Percentiles rank a stretch among this genome's conserved stretches.
Evolutionary conservation across 129 eudicot genomes (phyloP).

Genomic region (Deinandra increscens): DNA sequence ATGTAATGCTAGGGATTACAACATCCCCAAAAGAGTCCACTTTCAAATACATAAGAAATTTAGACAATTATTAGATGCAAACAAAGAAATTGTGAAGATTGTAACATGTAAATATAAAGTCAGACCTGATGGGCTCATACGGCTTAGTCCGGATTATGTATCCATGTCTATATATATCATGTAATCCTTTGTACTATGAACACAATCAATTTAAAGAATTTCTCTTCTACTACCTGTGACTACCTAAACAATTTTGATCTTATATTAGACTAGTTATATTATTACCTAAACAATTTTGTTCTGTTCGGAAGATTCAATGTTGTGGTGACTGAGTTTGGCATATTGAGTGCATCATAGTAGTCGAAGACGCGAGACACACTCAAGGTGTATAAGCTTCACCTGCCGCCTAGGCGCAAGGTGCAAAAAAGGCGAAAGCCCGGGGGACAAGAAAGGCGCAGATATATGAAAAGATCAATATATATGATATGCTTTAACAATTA

Average conservation of each 20-base stretch:
- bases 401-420: too few species aligned
- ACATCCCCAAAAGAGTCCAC: neutral
- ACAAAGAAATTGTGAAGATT: neutral
- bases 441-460: neutral
- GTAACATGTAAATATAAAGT: neutral
- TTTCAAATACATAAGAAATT: neutral
- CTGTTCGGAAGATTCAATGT: too few species aligned
- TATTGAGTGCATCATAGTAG: neutral
- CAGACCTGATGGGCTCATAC: neutral
- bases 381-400: neutral
- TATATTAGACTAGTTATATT: too few species aligned
- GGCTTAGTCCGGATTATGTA: neutral
- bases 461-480: too few species aligned
- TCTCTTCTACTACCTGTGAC: too few species aligned
- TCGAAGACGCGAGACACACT: neutral
- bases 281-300: too few species aligned
- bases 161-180: neutral
- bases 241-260: too few species aligned
- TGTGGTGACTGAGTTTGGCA: too few species aligned
- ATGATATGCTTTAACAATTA: neutral
- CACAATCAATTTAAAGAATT: too few species aligned
- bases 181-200: neutral
- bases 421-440: neutral
- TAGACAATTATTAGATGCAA: neutral
- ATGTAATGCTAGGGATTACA: constrained; percentile 1